Base-by-base conservation (phyloP, 2,329 filamentous ascomycete genomes). In the Orbilia ellipsospora region DNA sequence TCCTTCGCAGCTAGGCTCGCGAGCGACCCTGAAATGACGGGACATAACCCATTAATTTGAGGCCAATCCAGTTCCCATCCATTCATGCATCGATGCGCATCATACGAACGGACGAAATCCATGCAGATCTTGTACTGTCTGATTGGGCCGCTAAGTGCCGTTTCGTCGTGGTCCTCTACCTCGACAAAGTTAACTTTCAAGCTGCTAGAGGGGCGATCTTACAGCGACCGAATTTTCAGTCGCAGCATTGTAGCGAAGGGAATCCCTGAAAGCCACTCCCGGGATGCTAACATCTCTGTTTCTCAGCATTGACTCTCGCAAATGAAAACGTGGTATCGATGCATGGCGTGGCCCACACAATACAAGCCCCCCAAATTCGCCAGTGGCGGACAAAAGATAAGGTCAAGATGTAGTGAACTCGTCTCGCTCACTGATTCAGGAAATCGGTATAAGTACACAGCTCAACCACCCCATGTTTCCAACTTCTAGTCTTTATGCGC, bases 401-500 rank as follows among this genome's bases (percentile, higher is more conserved):
- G 6, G 31, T 36, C 31, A 36, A 36, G 10, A 36, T 36, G 31
- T 36, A 36, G 31, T 31, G 10, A 23, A 56, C 44, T 36, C 54
- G 42, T 67, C 54, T 52, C 54, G 28, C 26, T 60, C 20, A 12
- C 16, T 28, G 42, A 15, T 40, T 59, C 16, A 36, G 31, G 31
- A 36, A 36, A 36, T 36, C 31, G 54, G 51, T 67, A 67, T 67
- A 67, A 67, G 63, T 59, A 67, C 45, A 52, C 44, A 18, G 20
- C 42, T 26, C 5, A 36, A 23, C 23, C 26, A 31, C 31, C 63
- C 26, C 42, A 40, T 31, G 18, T 42, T 23, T 42, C 48, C 42
- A 18, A 42, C 28, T 31, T 45, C 26, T 36, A n/a, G 15, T 67
- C 44, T n/a, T 54, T 20, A 67, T 56, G 51, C 52, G 52, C 63